Evolutionary conservation across 192 early-diverging fungal genomes (phyloP).

Genomic region (Podila clonocystis): DNA sequence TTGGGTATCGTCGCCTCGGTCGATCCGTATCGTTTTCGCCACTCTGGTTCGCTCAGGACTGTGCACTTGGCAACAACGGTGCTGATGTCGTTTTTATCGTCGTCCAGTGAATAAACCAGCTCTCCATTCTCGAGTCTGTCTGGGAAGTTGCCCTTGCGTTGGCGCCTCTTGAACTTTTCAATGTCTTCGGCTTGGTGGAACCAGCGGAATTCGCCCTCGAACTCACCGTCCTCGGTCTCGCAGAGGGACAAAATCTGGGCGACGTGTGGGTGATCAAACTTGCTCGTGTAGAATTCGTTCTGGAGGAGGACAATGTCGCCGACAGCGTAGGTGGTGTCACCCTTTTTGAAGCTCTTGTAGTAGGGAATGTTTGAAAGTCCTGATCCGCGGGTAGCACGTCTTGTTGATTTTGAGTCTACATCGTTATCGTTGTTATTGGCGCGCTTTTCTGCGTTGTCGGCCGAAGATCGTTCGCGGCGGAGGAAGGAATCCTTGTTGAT

Average conservation of each 20-base stretch:
- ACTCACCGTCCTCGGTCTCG: slow-evolving; percentile 62
- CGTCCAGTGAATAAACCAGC: slow-evolving; percentile 41
- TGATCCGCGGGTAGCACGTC: slow-evolving; percentile 66
- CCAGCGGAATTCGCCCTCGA: slow-evolving; percentile 63
- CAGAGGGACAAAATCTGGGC: slow-evolving; percentile 65
- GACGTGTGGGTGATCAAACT: slow-evolving; percentile 52
- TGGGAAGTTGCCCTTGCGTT: slow-evolving; percentile 33
- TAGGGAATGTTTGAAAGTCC: slow-evolving; percentile 66
- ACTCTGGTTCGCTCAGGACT: slow-evolving; percentile 59
- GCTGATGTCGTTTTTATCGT: slow-evolving; percentile 40
- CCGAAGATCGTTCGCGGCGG: neutral
- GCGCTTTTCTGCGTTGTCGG: neutral
- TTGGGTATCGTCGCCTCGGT: neutral
- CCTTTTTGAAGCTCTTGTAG: slow-evolving; percentile 53
- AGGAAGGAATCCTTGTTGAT: slow-evolving; percentile 33
- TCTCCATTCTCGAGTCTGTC: slow-evolving; percentile 44
- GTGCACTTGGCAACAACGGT: slow-evolving; percentile 43
- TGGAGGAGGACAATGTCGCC: slow-evolving; percentile 47
- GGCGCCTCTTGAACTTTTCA: slow-evolving; percentile 19
- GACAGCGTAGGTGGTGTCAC: slow-evolving; percentile 48
- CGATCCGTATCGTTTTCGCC: slow-evolving; percentile 48
- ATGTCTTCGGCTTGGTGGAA: slow-evolving; percentile 59
- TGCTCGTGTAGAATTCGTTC: slow-evolving; percentile 33
- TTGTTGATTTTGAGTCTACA: slow-evolving; percentile 2
- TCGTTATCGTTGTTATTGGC: neutral